Evolutionary conservation across 345 rosid genomes (phyloP), one percentile per base, ranked within the genome.

Genomic region (Anacardium occidentale): DNA sequence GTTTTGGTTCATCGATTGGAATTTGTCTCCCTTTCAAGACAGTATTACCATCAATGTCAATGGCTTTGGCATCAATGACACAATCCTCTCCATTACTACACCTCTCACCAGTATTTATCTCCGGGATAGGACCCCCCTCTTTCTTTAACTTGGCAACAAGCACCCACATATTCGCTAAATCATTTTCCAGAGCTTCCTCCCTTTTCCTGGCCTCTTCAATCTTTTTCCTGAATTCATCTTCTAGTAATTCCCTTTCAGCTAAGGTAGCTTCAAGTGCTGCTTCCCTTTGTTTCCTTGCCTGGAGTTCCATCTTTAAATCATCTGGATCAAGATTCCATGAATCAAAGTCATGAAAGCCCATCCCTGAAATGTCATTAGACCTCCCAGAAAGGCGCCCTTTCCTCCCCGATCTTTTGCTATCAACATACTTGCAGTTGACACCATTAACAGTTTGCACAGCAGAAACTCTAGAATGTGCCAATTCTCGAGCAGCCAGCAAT

Each of bases 141-240:
- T 89, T 96, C 87, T 96, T 96, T 73, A 96, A 83, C 85, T 88
- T 93, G 42, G 99, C 99, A 79, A 96, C 99, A 83, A 96, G 97
- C 62, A 93, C 97, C 98, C 99, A 93, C 99, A 96, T 96, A 79
- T 90, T 93, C 34, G 99, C 98, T 69, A 93, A 79, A 83, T 96
- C 99, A 73, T 90, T 96, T 85, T 96, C 99, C 42, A 93, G 76
- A 82, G 95, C 86, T 76, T 88, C 97, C 82, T 96, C 98, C 84
- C 90, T 87, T 78, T 75, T 88, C 92, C 85, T 93, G 57, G 94
- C 90, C 81, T 91, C 97, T 76, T 93, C 99, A 56, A 77, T 83
- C 73, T 83, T 91, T 81, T 87, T 93, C 82, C 92, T 83, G 74
- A 85, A 93, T 56, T 89, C 92, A 57, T 93, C 92, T 85, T 90